Base-by-base conservation (phyloP, 169 alveolate genomes). In the Plasmodium malariae region DNA sequence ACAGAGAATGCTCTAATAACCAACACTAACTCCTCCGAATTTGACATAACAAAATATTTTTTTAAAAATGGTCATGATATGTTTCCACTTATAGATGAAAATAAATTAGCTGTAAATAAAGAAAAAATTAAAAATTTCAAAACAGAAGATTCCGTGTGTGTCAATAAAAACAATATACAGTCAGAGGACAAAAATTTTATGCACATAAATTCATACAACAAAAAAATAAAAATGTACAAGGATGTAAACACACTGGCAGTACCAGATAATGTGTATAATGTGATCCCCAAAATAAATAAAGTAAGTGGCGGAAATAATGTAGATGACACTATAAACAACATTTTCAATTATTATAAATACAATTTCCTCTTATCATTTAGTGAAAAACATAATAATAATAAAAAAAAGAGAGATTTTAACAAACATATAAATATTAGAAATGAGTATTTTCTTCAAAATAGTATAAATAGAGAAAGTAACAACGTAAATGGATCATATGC, bases 241-340 rank as follows among this genome's bases (percentile, higher is more conserved):
- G 89, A 78, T 63, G 40, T 78, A 55, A 78, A 78, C 26, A 78
- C 70, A 63, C 40, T 78, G 21, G 9, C 67, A 11, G 89, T 78
- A 9, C 89, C 89, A 5, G 89, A 78, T 12, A 78, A 78, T 63
- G 89, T 78, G 5, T 78, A 78, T 49, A 62, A 78, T 78, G 89
- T 78, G 28, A 78, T 78, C 14, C 89, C 89, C 0, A 62, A 78
- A 78, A 62, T 78, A 45, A 78, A 78, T 32, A 78, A 65, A 78
- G 55, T 37, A 26, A 78, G 43, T 62, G 80, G 21, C 9, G 26
- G 45, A 49, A 55, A 24, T 19, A 78, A 24, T 54, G 14, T 62
- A 37, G 89, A 78, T 32, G 89, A 78, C 11, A 32, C 57, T 24
- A 48, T 78, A 62, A 78, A 78, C 34, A 78, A 63, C 48, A 62